A percentile compares a stretch with the other conserved stretches of the same genome.
phyloP scores from a whole-genome alignment of 2,329 filamentous ascomycete genomes.

The Trichoderma citrinoviride region DNA sequence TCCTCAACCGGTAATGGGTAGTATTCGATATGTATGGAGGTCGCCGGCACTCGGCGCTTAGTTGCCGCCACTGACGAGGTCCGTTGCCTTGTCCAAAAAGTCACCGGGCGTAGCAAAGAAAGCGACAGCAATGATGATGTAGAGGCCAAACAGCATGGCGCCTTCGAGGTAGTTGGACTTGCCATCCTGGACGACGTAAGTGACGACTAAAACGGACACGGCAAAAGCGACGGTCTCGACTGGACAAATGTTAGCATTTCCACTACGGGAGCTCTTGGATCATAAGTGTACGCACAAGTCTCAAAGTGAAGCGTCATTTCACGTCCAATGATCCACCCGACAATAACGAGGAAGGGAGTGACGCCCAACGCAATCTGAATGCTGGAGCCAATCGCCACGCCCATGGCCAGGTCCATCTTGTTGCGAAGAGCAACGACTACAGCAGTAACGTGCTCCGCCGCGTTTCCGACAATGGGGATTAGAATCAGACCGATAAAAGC shows the following conservation, averaged over 20 bases:
- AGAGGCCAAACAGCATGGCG: slow-evolving; percentile 60
- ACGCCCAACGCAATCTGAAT: slow-evolving; percentile 82
- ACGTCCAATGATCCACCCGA: slow-evolving; percentile 72
- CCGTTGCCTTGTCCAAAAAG: slow-evolving; percentile 42
- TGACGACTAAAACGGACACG: slow-evolving; percentile 71
- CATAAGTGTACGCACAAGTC: slow-evolving; percentile 41
- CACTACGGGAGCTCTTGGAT: background rate
- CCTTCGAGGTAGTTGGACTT: slow-evolving; percentile 83
- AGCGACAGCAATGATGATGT: slow-evolving; percentile 59
- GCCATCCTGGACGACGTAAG: slow-evolving; percentile 74
- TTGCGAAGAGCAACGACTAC: slow-evolving; percentile 75
- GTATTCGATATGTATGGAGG: background rate
- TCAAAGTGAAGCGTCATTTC: slow-evolving; percentile 80
- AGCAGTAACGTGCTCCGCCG: slow-evolving; percentile 77
- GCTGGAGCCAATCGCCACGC: slow-evolving; percentile 76
- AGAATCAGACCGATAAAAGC: slow-evolving; percentile 78
- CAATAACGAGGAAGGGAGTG: slow-evolving; percentile 74
- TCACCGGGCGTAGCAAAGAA: slow-evolving; percentile 55
- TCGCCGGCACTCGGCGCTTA: background rate
- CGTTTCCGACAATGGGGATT: slow-evolving; percentile 77
- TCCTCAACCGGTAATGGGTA: background rate
- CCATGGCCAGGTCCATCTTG: slow-evolving; percentile 73
- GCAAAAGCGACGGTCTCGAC: slow-evolving; percentile 77
- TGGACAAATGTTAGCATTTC: slow-evolving; percentile 30
- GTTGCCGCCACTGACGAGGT: background rate